phyloP scores from a whole-genome alignment of 2,329 filamentous ascomycete genomes.

The Metarhizium robertsii region DNA sequence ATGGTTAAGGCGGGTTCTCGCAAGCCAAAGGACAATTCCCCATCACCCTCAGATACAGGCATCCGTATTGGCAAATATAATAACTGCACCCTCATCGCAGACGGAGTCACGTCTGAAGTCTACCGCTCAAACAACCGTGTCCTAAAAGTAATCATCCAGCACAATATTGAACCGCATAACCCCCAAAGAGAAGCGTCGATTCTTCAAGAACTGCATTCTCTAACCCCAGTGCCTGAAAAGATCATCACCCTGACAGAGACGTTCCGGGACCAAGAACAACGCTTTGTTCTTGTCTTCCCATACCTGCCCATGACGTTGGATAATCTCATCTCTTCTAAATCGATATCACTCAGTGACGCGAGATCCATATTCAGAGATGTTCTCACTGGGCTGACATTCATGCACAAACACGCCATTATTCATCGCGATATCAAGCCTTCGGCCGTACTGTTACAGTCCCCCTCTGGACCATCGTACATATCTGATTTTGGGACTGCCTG shows the following conservation, averaged over 20 bases:
- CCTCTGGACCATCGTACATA: slow-evolving; percentile 64
- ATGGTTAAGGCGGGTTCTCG: slow-evolving; percentile 14
- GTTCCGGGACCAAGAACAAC: slow-evolving; percentile 61
- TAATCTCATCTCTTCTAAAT: slow-evolving; percentile 10
- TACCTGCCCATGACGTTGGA: slow-evolving; percentile 66
- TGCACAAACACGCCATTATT: slow-evolving; percentile 71
- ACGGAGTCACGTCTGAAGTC: slow-evolving; percentile 73
- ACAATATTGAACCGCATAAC: slow-evolving; percentile 72
- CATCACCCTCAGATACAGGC: slow-evolving; percentile 14
- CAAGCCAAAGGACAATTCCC: background rate
- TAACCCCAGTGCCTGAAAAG: slow-evolving; percentile 16
- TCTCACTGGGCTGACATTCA: slow-evolving; percentile 58
- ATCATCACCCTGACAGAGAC: slow-evolving; percentile 61
- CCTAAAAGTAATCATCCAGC: slow-evolving; percentile 74
- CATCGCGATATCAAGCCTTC: slow-evolving; percentile 93
- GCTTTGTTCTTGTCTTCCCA: slow-evolving; percentile 75
- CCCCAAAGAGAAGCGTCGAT: slow-evolving; percentile 71
- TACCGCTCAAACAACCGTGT: slow-evolving; percentile 61
- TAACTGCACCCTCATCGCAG: slow-evolving; percentile 45
- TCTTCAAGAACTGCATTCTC: slow-evolving; percentile 45
- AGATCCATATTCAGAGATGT: slow-evolving; percentile 51
- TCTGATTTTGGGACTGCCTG: slow-evolving; percentile 92
- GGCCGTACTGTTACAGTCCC: slow-evolving; percentile 65
- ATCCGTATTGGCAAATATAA: slow-evolving; percentile 43
- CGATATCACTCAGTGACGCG: slow-evolving; percentile 21